Evolutionary conservation across 495 filamentous ascomycete species (phyloP).

Genomic region (Penicillium antarcticum): DNA sequence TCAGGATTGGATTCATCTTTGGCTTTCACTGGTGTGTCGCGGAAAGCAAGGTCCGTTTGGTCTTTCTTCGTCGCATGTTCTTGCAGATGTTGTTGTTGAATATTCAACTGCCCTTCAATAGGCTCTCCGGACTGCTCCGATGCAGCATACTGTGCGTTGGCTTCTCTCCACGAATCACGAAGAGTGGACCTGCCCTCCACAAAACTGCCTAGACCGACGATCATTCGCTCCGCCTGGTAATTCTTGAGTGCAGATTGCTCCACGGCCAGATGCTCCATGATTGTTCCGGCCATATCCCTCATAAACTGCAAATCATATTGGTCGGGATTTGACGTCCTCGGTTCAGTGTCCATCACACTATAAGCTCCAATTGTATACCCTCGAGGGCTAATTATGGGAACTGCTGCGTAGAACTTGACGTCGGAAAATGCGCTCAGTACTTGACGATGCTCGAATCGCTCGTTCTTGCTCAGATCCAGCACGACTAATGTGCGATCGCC

Average conservation of each 20-base stretch:
- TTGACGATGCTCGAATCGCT: conserved; percentile 22
- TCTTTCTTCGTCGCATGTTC: neutral
- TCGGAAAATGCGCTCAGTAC: conserved; percentile 31
- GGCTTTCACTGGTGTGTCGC: neutral
- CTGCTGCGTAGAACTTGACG: conserved; percentile 55
- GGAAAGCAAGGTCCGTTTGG: neutral
- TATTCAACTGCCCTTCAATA: conserved; percentile 20
- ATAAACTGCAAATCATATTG: conserved; percentile 22
- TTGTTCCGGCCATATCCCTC: conserved; percentile 28
- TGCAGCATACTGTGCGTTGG: conserved; percentile 7
- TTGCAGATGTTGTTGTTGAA: conserved; percentile 20
- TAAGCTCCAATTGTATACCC: conserved; percentile 61
- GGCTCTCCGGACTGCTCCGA: conserved; percentile 8
- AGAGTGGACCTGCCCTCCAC: conserved; percentile 26
- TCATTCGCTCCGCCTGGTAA: conserved; percentile 23
- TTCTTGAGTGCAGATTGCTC: conserved; percentile 3
- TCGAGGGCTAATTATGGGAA: conserved; percentile 54
- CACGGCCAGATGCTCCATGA: conserved; percentile 25
- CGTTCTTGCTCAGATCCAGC: conserved; percentile 13
- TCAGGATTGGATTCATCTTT: neutral
- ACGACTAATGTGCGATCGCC: conserved; percentile 17
- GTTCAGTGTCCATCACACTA: conserved; percentile 51
- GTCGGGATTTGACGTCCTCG: conserved; percentile 19
- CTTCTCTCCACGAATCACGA: conserved; percentile 22
- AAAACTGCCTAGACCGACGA: conserved; percentile 30